Conservation (phyloP, 140 eudicot genomes). For the Bidens hawaiensis region DNA sequence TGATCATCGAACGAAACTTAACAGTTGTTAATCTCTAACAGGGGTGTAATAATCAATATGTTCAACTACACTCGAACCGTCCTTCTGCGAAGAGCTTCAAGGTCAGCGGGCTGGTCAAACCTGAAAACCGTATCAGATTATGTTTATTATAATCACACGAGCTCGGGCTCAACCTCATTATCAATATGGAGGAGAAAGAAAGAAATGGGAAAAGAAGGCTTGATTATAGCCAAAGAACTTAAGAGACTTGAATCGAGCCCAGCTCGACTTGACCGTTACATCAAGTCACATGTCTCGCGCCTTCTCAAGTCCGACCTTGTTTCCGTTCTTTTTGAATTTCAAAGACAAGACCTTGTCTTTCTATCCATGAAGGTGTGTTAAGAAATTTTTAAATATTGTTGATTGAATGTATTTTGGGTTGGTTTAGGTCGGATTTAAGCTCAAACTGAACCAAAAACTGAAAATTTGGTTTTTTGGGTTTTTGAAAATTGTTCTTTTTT, state of each 20-base stretch:
- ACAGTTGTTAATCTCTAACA: too few species aligned
- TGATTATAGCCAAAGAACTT: conserved; percentile 78
- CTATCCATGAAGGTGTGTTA: conserved; percentile 69
- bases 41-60: too few species aligned
- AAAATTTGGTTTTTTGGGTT: too few species aligned
- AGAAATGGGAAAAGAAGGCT: conserved; percentile 86
- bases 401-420: too few species aligned
- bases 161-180: conserved; percentile 29
- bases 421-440: too few species aligned
- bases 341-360: conserved; percentile 77
- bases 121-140: neutral
- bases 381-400: neutral
- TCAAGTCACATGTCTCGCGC: conserved; percentile 66
- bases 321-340: conserved; percentile 84
- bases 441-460: too few species aligned
- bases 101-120: conserved; percentile 2
- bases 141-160: conserved; percentile 10
- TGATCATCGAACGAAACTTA: too few species aligned
- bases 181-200: conserved; percentile 98
- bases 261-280: conserved; percentile 59
- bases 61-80: too few species aligned
- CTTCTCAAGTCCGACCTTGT: conserved; percentile 86
- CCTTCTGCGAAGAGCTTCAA: too few species aligned
- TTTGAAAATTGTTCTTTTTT: too few species aligned
- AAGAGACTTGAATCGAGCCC: conserved; percentile 81